These are phyloP conservation scores for Fusarium globosum DNA, from an alignment of 2,329 filamentous ascomycete species.

Conservation along the genomic window DNA sequence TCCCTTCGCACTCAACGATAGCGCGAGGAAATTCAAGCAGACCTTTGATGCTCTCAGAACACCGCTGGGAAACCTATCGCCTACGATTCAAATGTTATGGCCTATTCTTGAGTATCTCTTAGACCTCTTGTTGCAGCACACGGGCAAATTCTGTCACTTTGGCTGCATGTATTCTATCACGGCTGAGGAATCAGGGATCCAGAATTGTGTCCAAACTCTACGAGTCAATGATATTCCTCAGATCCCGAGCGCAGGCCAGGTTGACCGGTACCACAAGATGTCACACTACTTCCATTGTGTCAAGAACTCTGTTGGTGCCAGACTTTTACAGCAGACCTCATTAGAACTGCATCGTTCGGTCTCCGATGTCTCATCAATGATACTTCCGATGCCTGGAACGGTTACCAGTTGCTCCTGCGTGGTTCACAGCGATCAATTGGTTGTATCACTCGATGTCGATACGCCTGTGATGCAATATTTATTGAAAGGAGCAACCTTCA, in stretches of 20 bases:
- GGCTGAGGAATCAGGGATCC: not conserved
- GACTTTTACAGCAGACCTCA: not conserved
- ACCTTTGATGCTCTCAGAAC: not conserved
- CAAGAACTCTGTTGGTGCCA: not conserved
- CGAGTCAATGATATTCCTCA: not conserved
- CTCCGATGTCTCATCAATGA: rapidly evolving
- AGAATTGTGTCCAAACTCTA: not conserved
- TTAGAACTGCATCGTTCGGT: rapidly evolving
- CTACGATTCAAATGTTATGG: slow-evolving; percentile 6
- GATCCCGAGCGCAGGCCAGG: not conserved
- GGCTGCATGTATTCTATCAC: not conserved
- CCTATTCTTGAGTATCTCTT: not conserved
- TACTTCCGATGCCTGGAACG: not conserved
- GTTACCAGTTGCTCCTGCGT: not conserved
- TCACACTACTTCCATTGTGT: slow-evolving; percentile 4
- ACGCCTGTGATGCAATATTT: not conserved
- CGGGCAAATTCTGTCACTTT: not conserved
- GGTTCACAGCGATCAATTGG: not conserved
- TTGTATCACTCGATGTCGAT: not conserved
- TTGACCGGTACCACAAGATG: slow-evolving; percentile 4
- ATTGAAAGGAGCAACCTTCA: not conserved
- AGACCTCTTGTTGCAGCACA: not conserved
- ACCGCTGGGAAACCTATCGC: not conserved
- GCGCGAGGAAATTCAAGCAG: not conserved
- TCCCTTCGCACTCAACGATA: not conserved